phyloP scores from a whole-genome alignment of 768 basidiomycete genomes.

The Rhizopogon rudus region DNA sequence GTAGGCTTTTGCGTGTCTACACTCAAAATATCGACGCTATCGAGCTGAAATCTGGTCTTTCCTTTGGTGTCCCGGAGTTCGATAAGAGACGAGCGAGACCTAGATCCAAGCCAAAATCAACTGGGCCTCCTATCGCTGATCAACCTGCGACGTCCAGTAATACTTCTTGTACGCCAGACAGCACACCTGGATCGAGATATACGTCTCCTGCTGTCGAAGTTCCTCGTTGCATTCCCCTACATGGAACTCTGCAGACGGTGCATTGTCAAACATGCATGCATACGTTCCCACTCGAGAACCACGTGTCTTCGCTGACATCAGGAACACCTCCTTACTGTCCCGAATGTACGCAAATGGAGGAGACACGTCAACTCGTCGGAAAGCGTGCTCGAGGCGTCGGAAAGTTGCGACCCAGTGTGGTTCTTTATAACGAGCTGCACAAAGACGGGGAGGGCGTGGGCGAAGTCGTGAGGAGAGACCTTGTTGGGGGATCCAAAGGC shows the following conservation, averaged over 20 bases:
- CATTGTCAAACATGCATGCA: conserved; percentile 81
- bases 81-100: conserved; percentile 51
- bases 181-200: conserved; percentile 30
- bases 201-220: conserved; percentile 51
- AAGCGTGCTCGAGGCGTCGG: conserved; percentile 81
- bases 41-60: conserved; percentile 81
- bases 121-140: conserved; percentile 8
- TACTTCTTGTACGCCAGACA: conserved; percentile 12
- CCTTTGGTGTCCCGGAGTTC: conserved; percentile 77
- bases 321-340: conserved; percentile 76
- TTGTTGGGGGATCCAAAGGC: conserved; percentile 64
- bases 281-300: conserved; percentile 58
- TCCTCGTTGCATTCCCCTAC: conserved; percentile 85
- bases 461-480: conserved; percentile 73
- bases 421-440: conserved; percentile 87
- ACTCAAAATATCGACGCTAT: conserved; percentile 94
- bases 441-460: conserved; percentile 86
- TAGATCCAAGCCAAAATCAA: conserved; percentile 41
- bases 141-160: conserved; percentile 9
- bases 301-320: conserved; percentile 52
- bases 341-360: conserved; percentile 65
- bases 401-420: conserved; percentile 78
- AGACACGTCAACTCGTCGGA: conserved; percentile 64
- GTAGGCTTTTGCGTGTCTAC: conserved; percentile 79
- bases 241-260: conserved; percentile 76